Base-by-base conservation (phyloP, 2,329 filamentous ascomycete genomes). In the Biscogniauxia mediterranea region DNA sequence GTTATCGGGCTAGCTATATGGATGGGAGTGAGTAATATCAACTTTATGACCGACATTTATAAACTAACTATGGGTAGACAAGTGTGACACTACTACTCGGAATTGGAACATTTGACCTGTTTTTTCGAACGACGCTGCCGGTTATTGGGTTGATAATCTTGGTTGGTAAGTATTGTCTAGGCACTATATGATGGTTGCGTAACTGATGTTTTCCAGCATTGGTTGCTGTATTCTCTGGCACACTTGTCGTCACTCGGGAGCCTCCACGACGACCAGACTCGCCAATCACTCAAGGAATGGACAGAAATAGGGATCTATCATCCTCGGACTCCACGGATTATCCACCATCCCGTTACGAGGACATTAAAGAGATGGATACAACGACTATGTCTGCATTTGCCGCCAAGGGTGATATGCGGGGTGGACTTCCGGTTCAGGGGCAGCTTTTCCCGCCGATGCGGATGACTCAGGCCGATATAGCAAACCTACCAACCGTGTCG, bases 51-150 rank as follows among this genome's bases (percentile, higher is more conserved):
- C 59, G 21, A 11, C 38, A 58, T 19, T 32, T 6, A 23, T 15
- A 59, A 64, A 61, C 64, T 67, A 52, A 65, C 52, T 55, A 13
- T 62, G 32, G 26, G 9, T 57, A 85, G 82, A 77, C 78, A 61
- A 86, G 84, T 66, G 76, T 81, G 7, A 76, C 80, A 8, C 76
- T 85, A 71, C 74, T 83, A 55, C 70, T 87, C 7, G 84, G 83
- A 38, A 74, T 81, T 52, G 66, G 65, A 19, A 73, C 73, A 4
- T 75, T 80, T 15, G 72, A 76, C 17, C 69, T 85, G 17, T 73
- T 79, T 21, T 70, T 78, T 51, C 77, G 80, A 63, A 85, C 81
- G 2, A 77, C 81, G 6, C 69, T 85, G 23, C 83, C 85, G 32
- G 80, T 82, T 3, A 71, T 76, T 28, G 84, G 84, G 2, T 75